Evolutionary conservation across 129 eudicot species (phyloP).

Genomic region (Helichrysum umbraculigerum): DNA sequence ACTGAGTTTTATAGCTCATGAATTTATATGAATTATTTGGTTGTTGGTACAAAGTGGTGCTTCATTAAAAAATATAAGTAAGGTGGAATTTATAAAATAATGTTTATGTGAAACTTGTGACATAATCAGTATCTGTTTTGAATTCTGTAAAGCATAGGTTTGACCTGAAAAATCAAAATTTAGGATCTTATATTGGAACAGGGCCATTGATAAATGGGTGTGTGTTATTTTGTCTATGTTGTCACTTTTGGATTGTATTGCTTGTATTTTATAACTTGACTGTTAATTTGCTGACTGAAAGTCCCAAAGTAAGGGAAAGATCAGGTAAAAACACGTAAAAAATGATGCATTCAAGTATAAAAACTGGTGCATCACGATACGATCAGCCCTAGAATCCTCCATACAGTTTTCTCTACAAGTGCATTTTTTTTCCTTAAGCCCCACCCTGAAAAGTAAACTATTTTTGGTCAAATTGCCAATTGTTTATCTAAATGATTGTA

Average conservation of each 20-base stretch:
- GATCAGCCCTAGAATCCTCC: no score
- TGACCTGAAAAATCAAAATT: conserved; percentile 9
- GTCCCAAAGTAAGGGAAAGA: not conserved
- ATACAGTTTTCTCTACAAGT: no score
- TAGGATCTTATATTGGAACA: not conserved
- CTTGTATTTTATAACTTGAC: not conserved
- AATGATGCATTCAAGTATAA: no score
- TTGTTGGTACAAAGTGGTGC: not conserved
- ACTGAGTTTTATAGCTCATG: not conserved
- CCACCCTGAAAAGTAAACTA: not conserved
- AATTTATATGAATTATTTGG: not conserved
- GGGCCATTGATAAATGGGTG: no score
- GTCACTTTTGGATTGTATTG: not conserved
- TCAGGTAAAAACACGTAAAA: no score
- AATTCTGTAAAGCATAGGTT: not conserved
- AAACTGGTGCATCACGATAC: no score
- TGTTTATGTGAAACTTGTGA: not conserved
- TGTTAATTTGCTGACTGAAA: not conserved
- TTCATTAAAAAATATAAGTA: no score
- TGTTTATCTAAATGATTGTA: not conserved
- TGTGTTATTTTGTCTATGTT: no score
- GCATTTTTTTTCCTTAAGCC: no score
- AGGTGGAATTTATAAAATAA: no score
- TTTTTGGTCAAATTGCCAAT: not conserved
- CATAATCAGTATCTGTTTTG: not conserved